Conservation (phyloP, 768 basidiomycete species). For the Tylopilus subfusipes region DNA sequence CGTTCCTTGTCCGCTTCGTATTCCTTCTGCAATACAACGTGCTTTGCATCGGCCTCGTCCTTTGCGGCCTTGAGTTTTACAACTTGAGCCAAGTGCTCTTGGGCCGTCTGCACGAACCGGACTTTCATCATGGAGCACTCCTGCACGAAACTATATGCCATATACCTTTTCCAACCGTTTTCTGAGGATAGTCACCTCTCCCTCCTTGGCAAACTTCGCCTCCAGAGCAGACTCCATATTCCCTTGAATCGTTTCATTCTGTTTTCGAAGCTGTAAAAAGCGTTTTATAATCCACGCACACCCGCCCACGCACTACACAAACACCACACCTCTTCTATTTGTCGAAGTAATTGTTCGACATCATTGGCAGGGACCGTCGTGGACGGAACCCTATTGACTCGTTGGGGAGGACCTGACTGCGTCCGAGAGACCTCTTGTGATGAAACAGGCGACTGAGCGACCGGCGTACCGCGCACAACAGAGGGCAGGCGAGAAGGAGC, state of each 20-base stretch:
- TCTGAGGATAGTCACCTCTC: conserved; percentile 66
- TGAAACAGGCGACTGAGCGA: conserved; percentile 10
- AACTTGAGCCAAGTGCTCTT: conserved; percentile 57
- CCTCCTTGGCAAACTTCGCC: conserved; percentile 56
- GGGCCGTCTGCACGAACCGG: conserved; percentile 41
- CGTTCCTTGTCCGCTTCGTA: conserved; percentile 68
- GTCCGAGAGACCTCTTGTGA: conserved; percentile 21
- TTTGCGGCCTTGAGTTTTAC: conserved; percentile 55
- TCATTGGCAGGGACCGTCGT: not conserved
- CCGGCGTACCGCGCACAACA: conserved; percentile 13
- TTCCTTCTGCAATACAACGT: conserved; percentile 53
- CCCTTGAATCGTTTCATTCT: conserved; percentile 45
- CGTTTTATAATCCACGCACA: conserved; percentile 8
- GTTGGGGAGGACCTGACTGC: conserved; percentile 12
- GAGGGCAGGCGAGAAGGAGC: conserved; percentile 13
- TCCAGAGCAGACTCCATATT: conserved; percentile 48
- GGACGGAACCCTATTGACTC: conserved; percentile 3
- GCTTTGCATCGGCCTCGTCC: conserved; percentile 57
- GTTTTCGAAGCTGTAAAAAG: conserved; percentile 44
- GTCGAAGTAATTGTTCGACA: conserved; percentile 26
- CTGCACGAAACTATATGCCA: not conserved
- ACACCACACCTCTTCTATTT: conserved; percentile 47
- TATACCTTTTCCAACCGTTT: conserved; percentile 65
- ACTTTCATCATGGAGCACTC: not conserved
- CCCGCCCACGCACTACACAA: conserved; percentile 3